Conservation (phyloP, 2,329 filamentous ascomycete genomes). For the Alternaria angustiovoidea region DNA sequence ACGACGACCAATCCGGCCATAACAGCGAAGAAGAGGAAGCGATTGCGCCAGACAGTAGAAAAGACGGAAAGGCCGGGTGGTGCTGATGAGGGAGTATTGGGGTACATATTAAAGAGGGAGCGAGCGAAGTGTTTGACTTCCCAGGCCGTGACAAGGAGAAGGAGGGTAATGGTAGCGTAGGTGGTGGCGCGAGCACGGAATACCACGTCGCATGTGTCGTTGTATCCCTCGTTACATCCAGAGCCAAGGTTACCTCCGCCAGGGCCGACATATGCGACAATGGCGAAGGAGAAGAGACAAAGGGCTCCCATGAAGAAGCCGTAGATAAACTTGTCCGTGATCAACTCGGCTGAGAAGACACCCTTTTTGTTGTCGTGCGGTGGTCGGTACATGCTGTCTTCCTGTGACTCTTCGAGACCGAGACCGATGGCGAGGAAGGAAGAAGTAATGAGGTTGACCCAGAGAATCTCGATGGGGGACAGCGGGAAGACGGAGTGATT, state of each 20-base stretch:
- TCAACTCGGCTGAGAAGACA: constrained; percentile 57
- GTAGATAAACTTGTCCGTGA: constrained; percentile 59
- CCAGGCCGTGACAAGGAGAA: constrained; percentile 58
- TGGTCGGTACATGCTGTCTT: constrained; percentile 58
- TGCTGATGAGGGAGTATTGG: constrained; percentile 31
- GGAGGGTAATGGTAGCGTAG: constrained; percentile 55
- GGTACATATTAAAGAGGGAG: constrained; percentile 57
- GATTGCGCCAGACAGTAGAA: constrained; percentile 52
- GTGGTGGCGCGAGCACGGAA: constrained; percentile 57
- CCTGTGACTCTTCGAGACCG: constrained; percentile 56
- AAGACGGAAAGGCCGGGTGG: constrained; percentile 47
- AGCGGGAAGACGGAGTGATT: constrained; percentile 57
- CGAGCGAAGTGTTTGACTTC: constrained; percentile 58
- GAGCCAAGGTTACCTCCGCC: constrained; percentile 54
- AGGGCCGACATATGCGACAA: constrained; percentile 54
- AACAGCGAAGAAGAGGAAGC: constrained; percentile 57
- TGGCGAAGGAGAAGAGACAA: constrained; percentile 55
- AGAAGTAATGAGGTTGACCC: constrained; percentile 58
- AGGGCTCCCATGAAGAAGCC: constrained; percentile 57
- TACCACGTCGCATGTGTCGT: constrained; percentile 52
- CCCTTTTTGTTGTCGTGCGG: constrained; percentile 54
- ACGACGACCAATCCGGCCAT: constrained; percentile 52
- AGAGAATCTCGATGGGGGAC: constrained; percentile 58
- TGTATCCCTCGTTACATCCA: constrained; percentile 56
- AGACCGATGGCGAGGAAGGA: constrained; percentile 59